These are phyloP conservation scores for Komagataella mondaviorum DNA, from an alignment of 805 yeast species.

Conservation along the genomic window DNA sequence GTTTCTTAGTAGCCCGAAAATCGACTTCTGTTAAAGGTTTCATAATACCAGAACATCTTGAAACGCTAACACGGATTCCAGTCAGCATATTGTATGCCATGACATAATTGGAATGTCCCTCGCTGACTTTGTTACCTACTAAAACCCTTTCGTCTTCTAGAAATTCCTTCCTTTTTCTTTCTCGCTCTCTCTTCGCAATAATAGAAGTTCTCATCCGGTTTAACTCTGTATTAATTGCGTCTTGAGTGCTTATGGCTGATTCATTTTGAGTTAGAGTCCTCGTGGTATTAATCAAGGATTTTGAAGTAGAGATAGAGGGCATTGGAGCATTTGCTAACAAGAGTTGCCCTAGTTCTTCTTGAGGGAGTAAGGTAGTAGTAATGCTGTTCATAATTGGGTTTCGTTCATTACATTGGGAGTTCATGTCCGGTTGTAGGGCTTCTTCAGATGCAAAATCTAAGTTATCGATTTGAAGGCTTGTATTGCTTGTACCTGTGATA, in stretches of 20 bases:
- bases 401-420: neutral
- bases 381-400: neutral
- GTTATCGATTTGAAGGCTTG: neutral
- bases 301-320: neutral
- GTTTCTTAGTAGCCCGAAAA: slow-evolving; percentile 59
- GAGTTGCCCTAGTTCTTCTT: neutral
- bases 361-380: neutral
- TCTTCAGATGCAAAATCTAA: neutral
- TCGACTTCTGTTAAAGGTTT: slow-evolving; percentile 59
- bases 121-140: slow-evolving; percentile 73
- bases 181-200: slow-evolving; percentile 26
- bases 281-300: neutral
- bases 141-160: slow-evolving; percentile 43
- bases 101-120: slow-evolving; percentile 87
- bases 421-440: neutral
- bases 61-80: slow-evolving; percentile 91
- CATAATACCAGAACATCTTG: slow-evolving; percentile 80
- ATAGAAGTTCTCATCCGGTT: slow-evolving; percentile 36
- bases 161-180: slow-evolving; percentile 24
- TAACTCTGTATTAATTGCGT: slow-evolving; percentile 21
- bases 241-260: neutral
- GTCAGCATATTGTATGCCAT: slow-evolving; percentile 96
- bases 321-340: neutral
- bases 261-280: neutral
- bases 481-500: neutral